These are phyloP conservation scores for Verticillium isaacii DNA, from an alignment of 2,329 filamentous ascomycete species.

Conservation along the genomic window DNA sequence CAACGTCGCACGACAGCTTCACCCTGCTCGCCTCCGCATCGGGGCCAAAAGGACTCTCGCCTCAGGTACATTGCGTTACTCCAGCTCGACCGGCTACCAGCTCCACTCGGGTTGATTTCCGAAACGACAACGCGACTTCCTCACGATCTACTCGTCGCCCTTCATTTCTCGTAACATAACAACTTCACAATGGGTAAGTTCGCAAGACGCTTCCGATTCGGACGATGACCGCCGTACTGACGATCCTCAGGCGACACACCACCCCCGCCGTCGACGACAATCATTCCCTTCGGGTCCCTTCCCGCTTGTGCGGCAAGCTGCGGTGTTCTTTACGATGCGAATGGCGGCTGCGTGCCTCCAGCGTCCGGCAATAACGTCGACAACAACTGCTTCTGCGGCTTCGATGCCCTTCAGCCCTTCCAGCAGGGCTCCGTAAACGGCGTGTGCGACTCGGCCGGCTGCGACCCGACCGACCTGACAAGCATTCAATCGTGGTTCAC, in stretches of 20 bases:
- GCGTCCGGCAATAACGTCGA: slow-evolving; percentile 38
- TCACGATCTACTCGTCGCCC: not conserved
- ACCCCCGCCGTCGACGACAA: slow-evolving; percentile 33
- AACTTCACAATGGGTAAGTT: not conserved
- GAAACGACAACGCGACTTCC: not conserved
- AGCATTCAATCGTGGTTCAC: slow-evolving; percentile 68
- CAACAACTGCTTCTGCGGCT: slow-evolving; percentile 68
- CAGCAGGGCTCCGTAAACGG: slow-evolving; percentile 33
- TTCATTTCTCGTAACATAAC: not conserved
- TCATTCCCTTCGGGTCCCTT: slow-evolving; percentile 53
- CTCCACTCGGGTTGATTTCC: not conserved
- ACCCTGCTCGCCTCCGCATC: not conserved
- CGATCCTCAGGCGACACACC: not conserved
- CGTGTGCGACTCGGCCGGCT: slow-evolving; percentile 56
- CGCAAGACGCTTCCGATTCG: not conserved
- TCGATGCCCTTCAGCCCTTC: slow-evolving; percentile 45
- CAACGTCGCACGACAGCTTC: not conserved
- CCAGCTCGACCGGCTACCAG: not conserved
- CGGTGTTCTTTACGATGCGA: slow-evolving; percentile 61
- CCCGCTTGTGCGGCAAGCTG: slow-evolving; percentile 60
- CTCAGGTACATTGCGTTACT: not conserved
- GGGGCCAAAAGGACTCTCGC: not conserved
- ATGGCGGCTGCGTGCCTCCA: slow-evolving; percentile 64
- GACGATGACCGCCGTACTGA: not conserved
- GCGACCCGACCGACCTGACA: slow-evolving; percentile 41